Base-by-base conservation (phyloP, 2,329 filamentous ascomycete genomes). In the Alternaria viburni region DNA sequence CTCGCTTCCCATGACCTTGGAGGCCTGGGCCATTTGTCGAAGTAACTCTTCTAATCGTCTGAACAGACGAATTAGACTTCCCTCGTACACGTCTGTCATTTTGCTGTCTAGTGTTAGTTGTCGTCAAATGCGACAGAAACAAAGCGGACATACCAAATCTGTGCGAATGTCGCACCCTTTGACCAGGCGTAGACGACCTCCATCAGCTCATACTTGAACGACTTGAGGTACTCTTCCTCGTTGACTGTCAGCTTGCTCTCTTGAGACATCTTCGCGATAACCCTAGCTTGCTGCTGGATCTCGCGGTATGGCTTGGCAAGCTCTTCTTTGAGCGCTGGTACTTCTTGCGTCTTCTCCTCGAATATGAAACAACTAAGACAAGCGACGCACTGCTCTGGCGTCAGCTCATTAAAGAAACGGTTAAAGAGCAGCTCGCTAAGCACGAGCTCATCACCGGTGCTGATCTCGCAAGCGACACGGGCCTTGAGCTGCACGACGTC, bases 41-140 rank as follows among this genome's bases (percentile, higher is more conserved):
- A 99, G 85, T 61, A 97, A 86, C 82, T 99, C 96, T 81, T 99
- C 96, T 30, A 99, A 86, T 19, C 96, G 92, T 58, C 96, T 91
- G 88, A 99, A 99, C 43, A 97, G 89, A 52, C 96, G 93, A 73
- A 99, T 98, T 65, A 99, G 84, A 62, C 93, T 97, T 64, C 96
- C 96, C 83, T 99, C 96, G 81, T 97, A 99, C 26, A 95, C 93
- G 74, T 97, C 95, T 26, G 96, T 98, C 94, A 99, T 97, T 93
- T 97, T 97, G 83, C 95, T 97, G 59, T 5, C 5, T 5, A 5
- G 5, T 5, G 15, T 52, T 52, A 52, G 56, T 69, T 54, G 69
- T 43, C 59, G 12, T 52, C 15, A 8, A 21, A 49, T 11, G 4
- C 19, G 13, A 10, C 23, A 49, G 46, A 8, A 11, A 15, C 61